A percentile compares a stretch with the other conserved stretches of the same genome.
Evolutionary conservation across 164 flowering plant genomes (phyloP).

Genomic region (Dillenia turbinata): DNA sequence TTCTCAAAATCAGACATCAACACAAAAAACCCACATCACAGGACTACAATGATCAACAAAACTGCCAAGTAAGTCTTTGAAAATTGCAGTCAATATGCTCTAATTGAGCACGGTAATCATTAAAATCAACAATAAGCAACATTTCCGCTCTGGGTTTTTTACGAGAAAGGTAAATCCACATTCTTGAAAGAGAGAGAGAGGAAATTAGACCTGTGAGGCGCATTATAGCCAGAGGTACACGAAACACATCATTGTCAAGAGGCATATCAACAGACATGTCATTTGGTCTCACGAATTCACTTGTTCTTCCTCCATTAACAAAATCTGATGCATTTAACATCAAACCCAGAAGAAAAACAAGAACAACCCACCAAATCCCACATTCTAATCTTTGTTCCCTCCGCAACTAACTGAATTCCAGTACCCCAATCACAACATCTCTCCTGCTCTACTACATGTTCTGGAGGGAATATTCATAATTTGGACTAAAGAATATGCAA

Average conservation of each 20-base stretch:
- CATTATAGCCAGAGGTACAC: slow-evolving; percentile 48
- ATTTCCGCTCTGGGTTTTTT: too few relatives aligned
- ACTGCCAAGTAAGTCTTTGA: neutral
- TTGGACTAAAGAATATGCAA: too few relatives aligned
- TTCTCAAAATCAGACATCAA: slow-evolving; percentile 1
- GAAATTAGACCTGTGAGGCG: slow-evolving; percentile 46
- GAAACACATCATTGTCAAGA: slow-evolving; percentile 45
- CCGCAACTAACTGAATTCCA: neutral
- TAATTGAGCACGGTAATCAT: neutral
- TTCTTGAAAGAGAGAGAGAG: neutral
- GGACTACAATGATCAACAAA: neutral
- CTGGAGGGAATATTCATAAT: too few relatives aligned
- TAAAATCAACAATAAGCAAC: neutral
- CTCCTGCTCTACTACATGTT: neutral
- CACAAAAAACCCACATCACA: neutral
- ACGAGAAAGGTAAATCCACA: neutral
- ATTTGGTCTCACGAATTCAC: slow-evolving; percentile 28
- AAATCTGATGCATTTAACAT: slow-evolving; percentile 7
- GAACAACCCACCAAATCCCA: neutral
- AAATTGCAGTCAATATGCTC: neutral
- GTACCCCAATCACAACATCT: neutral
- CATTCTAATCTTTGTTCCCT: neutral
- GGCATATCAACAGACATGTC: slow-evolving; percentile 41
- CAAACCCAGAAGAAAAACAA: neutral
- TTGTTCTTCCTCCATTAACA: slow-evolving; percentile 33